Conservation (phyloP, 225 moss, liverwort and hornwort genomes). For the Anthoceros angustus region DNA sequence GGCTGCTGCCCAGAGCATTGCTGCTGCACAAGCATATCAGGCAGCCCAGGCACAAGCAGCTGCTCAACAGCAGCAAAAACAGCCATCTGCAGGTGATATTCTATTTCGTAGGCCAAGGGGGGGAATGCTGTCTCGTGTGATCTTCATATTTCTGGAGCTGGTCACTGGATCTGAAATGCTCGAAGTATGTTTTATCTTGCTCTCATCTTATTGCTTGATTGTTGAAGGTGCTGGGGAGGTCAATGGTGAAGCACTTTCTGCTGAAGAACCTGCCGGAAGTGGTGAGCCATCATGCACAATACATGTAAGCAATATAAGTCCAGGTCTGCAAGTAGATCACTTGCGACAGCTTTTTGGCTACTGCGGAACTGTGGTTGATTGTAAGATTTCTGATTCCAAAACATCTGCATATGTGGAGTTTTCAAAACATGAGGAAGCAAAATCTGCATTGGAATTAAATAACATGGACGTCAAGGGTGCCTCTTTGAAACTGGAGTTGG, state of each 20-base stretch:
- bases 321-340: constrained; percentile 76
- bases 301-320: constrained; percentile 79
- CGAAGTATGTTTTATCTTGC: neutral
- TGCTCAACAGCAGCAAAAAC: constrained; percentile 60
- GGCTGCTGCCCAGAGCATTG: constrained; percentile 99
- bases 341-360: constrained; percentile 79
- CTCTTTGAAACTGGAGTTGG: constrained; percentile 80
- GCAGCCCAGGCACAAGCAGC: constrained; percentile 54
- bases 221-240: constrained; percentile 49
- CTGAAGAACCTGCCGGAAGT: constrained; percentile 35
- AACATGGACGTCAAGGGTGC: constrained; percentile 93
- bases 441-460: constrained; percentile 70
- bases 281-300: constrained; percentile 54
- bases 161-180: neutral
- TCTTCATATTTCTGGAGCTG: neutral
- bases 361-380: constrained; percentile 78
- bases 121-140: neutral
- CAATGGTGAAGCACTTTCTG: constrained; percentile 28
- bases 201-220: neutral
- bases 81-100: constrained; percentile 9
- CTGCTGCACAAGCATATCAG: constrained; percentile 96
- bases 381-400: constrained; percentile 81
- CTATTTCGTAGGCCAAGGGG: neutral
- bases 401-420: constrained; percentile 83
- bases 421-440: constrained; percentile 79